Percentiles rank a stretch among this genome's conserved stretches.
Conservation (phyloP, 2,329 filamentous ascomycete genomes). For the Reticulascus tulasneorum region DNA sequence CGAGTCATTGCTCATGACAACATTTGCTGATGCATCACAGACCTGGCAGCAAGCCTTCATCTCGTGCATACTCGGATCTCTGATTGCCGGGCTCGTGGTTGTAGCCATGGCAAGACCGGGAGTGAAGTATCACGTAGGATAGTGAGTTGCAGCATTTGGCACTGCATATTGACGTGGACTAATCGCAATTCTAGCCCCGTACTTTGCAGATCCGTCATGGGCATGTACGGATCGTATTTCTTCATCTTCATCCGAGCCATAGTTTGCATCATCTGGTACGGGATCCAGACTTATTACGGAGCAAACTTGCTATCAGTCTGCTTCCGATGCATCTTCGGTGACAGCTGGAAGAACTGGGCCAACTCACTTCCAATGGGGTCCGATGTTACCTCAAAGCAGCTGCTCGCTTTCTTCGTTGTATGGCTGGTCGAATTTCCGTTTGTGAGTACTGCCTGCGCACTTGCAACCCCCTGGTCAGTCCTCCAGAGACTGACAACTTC, state of each 20-base stretch:
- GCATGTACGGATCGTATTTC: slow-evolving; percentile 38
- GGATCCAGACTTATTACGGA: slow-evolving; percentile 20
- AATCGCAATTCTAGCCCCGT: slow-evolving; percentile 21
- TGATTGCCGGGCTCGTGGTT: slow-evolving; percentile 19
- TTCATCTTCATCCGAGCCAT: slow-evolving; percentile 30
- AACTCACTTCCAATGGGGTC: slow-evolving; percentile 26
- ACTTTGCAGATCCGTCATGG: slow-evolving; percentile 32
- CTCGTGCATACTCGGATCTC: slow-evolving; percentile 19
- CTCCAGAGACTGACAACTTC: neutral
- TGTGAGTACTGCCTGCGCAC: slow-evolving; percentile 9
- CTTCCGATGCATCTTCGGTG: slow-evolving; percentile 29
- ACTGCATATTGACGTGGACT: neutral
- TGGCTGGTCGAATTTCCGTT: slow-evolving; percentile 36
- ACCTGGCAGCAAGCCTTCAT: slow-evolving; percentile 24
- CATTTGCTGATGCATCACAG: slow-evolving; percentile 1
- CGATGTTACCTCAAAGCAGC: slow-evolving; percentile 26
- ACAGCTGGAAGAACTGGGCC: slow-evolving; percentile 24
- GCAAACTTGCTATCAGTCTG: slow-evolving; percentile 18
- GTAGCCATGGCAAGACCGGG: slow-evolving; percentile 23
- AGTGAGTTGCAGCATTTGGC: slow-evolving; percentile 7
- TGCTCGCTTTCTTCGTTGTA: slow-evolving; percentile 33
- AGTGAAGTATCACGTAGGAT: slow-evolving; percentile 22
- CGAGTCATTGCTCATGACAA: fast-evolving
- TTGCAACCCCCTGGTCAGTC: no score
- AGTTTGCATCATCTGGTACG: slow-evolving; percentile 26